Evolutionary conservation across 2,329 filamentous ascomycete genomes (phyloP).

Genomic region (Aspergillus ustus): DNA sequence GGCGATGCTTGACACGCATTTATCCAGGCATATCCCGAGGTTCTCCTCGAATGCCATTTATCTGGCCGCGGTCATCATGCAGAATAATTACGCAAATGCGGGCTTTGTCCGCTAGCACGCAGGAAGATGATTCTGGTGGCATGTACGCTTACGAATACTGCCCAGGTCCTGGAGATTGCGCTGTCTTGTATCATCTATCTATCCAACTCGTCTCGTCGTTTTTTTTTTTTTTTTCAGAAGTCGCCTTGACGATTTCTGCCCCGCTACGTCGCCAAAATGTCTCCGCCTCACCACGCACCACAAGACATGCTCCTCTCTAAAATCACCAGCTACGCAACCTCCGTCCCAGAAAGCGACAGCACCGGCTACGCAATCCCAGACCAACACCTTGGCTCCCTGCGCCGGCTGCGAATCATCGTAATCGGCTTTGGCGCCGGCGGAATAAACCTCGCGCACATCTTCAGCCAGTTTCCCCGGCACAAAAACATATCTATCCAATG

Average conservation of each 20-base stretch:
- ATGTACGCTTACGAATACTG: not conserved
- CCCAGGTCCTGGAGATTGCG: too few relatives aligned
- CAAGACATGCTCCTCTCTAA: not conserved
- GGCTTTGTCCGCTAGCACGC: not conserved
- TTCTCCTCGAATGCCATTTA: not conserved
- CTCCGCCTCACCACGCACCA: not conserved
- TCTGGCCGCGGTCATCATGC: not conserved
- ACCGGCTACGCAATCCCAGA: not conserved
- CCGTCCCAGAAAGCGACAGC: not conserved
- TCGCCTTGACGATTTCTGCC: too few relatives aligned
- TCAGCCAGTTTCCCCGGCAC: not conserved
- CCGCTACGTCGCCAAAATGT: not conserved
- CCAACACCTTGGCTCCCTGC: not conserved
- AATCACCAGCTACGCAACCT: not conserved
- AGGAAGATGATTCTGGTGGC: not conserved
- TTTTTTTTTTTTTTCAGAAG: too few relatives aligned
- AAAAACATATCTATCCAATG: not conserved
- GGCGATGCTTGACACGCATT: too few relatives aligned
- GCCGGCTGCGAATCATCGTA: not conserved
- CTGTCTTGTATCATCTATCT: too few relatives aligned
- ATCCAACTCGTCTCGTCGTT: too few relatives aligned
- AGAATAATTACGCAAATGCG: not conserved
- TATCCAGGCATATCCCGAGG: not conserved
- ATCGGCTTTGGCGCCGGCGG: conserved; percentile 1
- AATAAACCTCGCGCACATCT: not conserved